phyloP scores from a whole-genome alignment of 2,329 filamentous ascomycete genomes.

The Pseudopyrenochaeta lycopersici region DNA sequence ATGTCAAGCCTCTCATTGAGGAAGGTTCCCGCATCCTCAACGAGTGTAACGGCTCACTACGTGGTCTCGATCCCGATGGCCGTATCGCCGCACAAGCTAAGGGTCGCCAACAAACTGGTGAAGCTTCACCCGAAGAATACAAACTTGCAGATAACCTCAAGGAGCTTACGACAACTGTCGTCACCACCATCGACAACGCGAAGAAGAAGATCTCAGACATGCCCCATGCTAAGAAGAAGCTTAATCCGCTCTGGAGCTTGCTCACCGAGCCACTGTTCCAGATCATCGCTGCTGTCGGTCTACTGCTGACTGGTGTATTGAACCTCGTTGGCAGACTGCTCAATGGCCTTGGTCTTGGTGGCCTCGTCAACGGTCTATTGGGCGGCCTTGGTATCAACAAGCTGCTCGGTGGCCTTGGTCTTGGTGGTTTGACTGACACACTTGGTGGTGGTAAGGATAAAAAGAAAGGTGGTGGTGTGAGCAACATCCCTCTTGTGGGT shows the following conservation, averaged over 20 bases:
- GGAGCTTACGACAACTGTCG: conserved; percentile 82
- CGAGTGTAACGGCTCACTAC: conserved; percentile 86
- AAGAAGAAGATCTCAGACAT: conserved; percentile 90
- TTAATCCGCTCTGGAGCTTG: conserved; percentile 88
- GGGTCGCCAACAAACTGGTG: conserved; percentile 76
- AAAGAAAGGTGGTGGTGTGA: conserved; percentile 51
- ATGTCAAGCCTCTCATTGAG: conserved; percentile 88
- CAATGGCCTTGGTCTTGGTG: conserved; percentile 82
- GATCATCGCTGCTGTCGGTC: conserved; percentile 87
- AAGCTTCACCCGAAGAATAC: conserved; percentile 84
- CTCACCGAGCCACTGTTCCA: conserved; percentile 88
- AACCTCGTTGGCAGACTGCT: conserved; percentile 84
- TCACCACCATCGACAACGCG: conserved; percentile 83
- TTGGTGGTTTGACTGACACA: conserved; percentile 60
- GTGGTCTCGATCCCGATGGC: conserved; percentile 88
- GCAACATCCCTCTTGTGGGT: conserved; percentile 57
- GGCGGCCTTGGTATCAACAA: conserved; percentile 80
- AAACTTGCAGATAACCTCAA: conserved; percentile 85
- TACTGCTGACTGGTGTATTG: conserved; percentile 83
- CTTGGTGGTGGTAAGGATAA: conserved; percentile 66
- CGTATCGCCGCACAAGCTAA: conserved; percentile 86
- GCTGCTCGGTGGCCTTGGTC: conserved; percentile 76
- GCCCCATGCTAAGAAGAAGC: conserved; percentile 93
- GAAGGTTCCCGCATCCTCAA: conserved; percentile 82
- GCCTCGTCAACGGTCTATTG: conserved; percentile 79